phyloP scores from a whole-genome alignment of 1,284 basidiomycete genomes.

The Agroathelia rolfsii region DNA sequence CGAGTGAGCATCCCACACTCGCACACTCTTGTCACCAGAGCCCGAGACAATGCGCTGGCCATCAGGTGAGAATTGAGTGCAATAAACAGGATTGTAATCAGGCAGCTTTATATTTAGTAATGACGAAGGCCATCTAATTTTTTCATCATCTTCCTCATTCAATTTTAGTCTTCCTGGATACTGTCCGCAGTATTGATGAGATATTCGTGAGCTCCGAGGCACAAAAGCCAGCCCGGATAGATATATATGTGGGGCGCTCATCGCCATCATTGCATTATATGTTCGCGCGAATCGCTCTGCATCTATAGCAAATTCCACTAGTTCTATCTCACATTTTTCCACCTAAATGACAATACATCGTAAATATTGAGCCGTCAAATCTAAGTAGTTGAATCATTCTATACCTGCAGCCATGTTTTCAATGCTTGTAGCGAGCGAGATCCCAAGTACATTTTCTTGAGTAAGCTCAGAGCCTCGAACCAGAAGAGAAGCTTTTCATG shows the following conservation, averaged over 20 bases:
- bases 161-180: conserved; percentile 9
- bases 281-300: conserved; percentile 8
- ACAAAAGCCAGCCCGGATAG: conserved; percentile 12
- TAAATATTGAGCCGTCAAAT: no score
- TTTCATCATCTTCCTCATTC: conserved; percentile 10
- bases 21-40: conserved; percentile 11
- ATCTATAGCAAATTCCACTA: conserved; percentile 10
- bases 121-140: conserved; percentile 1
- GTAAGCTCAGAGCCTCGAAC: conserved; percentile 15
- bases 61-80: conserved; percentile 12
- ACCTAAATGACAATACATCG: no score
- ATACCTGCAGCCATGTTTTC: no score
- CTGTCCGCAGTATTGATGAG: no score
- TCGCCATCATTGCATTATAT: conserved; percentile 8
- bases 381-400: no score
- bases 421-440: no score
- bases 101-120: no score
- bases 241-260: conserved; percentile 15
- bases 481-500: conserved; percentile 14
- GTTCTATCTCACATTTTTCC: no score
- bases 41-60: conserved; percentile 13
- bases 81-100: conserved; percentile 3
- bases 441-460: conserved; percentile 7
- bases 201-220: no score
- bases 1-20: no score